phyloP scores from a whole-genome alignment of 1,139 yeast species.

The Nakaseomyces sp. region DNA sequence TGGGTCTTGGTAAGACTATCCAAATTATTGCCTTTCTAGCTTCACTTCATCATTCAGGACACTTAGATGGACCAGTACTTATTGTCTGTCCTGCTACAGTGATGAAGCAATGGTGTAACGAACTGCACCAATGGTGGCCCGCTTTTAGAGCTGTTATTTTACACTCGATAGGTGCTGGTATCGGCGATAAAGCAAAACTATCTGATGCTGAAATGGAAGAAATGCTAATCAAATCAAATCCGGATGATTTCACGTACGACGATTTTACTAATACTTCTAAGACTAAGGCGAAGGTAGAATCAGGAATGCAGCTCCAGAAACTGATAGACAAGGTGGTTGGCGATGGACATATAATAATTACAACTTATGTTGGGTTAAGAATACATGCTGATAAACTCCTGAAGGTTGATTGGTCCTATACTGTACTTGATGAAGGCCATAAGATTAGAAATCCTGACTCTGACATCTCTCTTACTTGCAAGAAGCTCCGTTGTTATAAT shows the following conservation, averaged over 20 bases:
- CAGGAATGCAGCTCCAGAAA: conserved; percentile 23
- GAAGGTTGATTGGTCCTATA: conserved; percentile 81
- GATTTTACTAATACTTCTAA: conserved; percentile 25
- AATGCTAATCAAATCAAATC: conserved; percentile 38
- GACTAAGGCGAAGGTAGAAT: conserved; percentile 23
- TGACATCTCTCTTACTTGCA: conserved; percentile 77
- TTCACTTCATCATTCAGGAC: conserved; percentile 74
- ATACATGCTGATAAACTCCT: conserved; percentile 63
- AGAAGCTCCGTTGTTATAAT: conserved; percentile 71
- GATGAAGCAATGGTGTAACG: conserved; percentile 91
- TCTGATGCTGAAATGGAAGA: conserved; percentile 38
- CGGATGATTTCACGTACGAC: conserved; percentile 38
- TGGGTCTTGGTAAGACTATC: conserved; percentile 95
- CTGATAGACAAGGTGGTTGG: conserved; percentile 31
- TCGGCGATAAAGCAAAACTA: conserved; percentile 39
- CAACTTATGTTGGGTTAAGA: conserved; percentile 86
- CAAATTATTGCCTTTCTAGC: conserved; percentile 87
- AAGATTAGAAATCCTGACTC: conserved; percentile 92
- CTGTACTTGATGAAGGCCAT: conserved; percentile 91
- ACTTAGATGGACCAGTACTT: conserved; percentile 65
- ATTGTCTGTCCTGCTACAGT: conserved; percentile 97
- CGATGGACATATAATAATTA: conserved; percentile 74
- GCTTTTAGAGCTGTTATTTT: conserved; percentile 77
- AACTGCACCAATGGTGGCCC: conserved; percentile 98
- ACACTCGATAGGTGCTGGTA: conserved; percentile 89